Evolutionary conservation across 768 basidiomycete species (phyloP), one percentile per base, ranked within the genome.

Genomic region (Lyophyllum semitale): DNA sequence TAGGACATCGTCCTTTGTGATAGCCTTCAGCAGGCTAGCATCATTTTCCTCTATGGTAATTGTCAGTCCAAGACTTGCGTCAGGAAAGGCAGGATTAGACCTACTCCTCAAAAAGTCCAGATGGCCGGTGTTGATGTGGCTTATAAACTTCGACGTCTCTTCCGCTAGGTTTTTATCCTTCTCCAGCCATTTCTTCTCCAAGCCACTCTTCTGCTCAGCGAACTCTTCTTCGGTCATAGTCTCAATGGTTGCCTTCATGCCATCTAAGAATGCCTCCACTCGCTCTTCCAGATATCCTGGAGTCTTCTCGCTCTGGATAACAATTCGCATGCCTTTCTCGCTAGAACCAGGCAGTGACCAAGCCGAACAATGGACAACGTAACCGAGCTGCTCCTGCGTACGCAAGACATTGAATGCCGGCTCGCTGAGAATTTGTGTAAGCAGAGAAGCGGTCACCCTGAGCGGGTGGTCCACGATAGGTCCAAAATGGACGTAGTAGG

Each of bases 331-430:
- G 7, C 95, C 94, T 58, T 83, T 80, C 57, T 89, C 83, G 42
- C 83, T 85, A 2, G 82, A 76, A n/a, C 90, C 88, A 38, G 80
- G 66, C 40, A 89, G 69, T 9, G 75, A 67, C 82, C 82, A 85
- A 27, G 73, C 66, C 1, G 77, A 75, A 59, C 83, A 86, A 8
- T 78, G 82, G 32, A 97, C 95, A 40, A 97, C 80, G 68, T 99
- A 99, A 5, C 97, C 97, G 1, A 99, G 80, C 70, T 99, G 97
- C 66, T 98, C 93, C 67, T 93, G 87, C 3, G 95, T 98, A 26
- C 97, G 87, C 27, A 99, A 81, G 22, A 87, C 76, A 66, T 96
- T 87, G 73, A 98, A 99, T 9, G 90, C 83, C 1, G 95, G 96
- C 63, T 99, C 97, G n/a, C 81, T 77, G 33, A 95, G 78, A 53